These are phyloP conservation scores for Hypoxylon fuscum DNA, from an alignment of 495 filamentous ascomycete genomes.

Conservation along the genomic window DNA sequence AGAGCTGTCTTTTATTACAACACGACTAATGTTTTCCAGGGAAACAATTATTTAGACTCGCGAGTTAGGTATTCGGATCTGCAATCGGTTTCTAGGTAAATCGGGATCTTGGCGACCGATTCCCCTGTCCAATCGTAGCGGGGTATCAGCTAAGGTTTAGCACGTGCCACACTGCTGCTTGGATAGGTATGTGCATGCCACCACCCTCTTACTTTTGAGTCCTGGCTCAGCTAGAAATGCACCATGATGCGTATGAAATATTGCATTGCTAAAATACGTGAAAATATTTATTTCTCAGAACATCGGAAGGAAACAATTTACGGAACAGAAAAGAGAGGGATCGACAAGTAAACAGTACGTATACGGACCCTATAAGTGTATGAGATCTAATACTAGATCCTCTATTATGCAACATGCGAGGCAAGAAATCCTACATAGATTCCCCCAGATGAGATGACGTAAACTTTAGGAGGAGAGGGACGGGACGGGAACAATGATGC, in stretches of 20 bases:
- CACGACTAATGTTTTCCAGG: neutral
- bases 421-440: neutral
- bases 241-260: conserved; percentile 15
- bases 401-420: neutral
- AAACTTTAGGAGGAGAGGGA: neutral
- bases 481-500: conserved; percentile 7
- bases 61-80: neutral
- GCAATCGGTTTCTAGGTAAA: conserved; percentile 6
- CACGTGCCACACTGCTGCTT: conserved; percentile 30
- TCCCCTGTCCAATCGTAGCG: conserved; percentile 3
- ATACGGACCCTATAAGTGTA: no score
- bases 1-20: neutral
- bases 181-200: no score
- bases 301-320: neutral
- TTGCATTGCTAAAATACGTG: no score
- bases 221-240: neutral
- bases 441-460: neutral
- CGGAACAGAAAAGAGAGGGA: no score
- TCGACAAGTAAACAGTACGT: no score
- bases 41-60: neutral
- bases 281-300: neutral
- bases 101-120: conserved; percentile 16
- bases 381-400: no score
- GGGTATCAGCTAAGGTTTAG: conserved; percentile 3
- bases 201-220: conserved; percentile 6